Base-by-base conservation (phyloP, 768 basidiomycete species). In the Leccinum rimulosum region DNA sequence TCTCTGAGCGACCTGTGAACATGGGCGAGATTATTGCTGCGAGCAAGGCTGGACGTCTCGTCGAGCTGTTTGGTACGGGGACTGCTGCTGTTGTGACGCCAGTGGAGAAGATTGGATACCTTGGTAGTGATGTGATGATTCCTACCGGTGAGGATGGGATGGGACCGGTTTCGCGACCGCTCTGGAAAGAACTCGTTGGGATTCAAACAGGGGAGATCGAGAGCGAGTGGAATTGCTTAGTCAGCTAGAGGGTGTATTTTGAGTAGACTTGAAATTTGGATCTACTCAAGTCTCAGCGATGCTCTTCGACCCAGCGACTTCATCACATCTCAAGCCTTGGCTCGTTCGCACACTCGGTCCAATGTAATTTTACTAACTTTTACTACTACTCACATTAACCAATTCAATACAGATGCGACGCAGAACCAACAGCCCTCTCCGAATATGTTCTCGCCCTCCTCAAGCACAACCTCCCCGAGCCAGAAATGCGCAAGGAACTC, bases 401-500 rank as follows among this genome's bases (percentile, higher is more conserved):
- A 12, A 2, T 1, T 22, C 9, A 22, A 0, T 4, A 4, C 57
- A 97, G 95, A 82, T 96, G 93, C 73, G 96, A 98, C 72, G 96
- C 96, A 45, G 96, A 98, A 70, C 95, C 96, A 31, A 85, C 86
- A 31, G 93, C 94, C 33, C 85, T 98, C 54, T 88, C 93, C 4
- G 94, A 98, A 71, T 98, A 98, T 72, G 88, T 98, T 65, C 84
- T 97, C 52, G 96, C 96, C 15, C 79, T 98, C 55, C 78, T 98
- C 59, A 93, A 94, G 72, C 93, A 95, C 72, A 92, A 93, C 74
- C 88, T 87, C 1, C 81, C 89, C 4, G 90, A 95, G 70, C 72
- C 75, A 25, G 91, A 95, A 63, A 87, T 98, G 82, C 82, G 89
- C 64, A 84, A 85, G 64, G 91, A 93, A 69, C 77, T 97, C 56